phyloP scores from a whole-genome alignment of 768 basidiomycete species.

The Gyrodon lividus region DNA sequence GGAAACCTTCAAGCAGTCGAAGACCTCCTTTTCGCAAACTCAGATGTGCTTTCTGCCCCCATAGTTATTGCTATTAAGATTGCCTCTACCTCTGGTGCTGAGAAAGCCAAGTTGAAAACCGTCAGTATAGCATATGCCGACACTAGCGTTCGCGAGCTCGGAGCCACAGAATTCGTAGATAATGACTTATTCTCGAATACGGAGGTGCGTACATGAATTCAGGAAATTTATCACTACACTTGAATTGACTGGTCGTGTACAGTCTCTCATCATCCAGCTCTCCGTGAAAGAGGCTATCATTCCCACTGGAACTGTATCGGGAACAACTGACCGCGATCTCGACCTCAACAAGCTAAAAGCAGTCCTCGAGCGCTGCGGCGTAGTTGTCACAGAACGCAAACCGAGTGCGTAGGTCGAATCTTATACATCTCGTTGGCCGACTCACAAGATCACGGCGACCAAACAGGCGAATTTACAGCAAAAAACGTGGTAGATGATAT shows the following conservation, averaged over 20 bases:
- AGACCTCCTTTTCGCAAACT: constrained; percentile 80
- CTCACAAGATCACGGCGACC: not conserved
- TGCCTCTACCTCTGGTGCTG: constrained; percentile 48
- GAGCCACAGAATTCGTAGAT: constrained; percentile 89
- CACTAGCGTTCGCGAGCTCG: constrained; percentile 79
- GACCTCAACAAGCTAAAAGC: constrained; percentile 85
- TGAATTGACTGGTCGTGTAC: constrained; percentile 3
- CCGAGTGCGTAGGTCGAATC: constrained; percentile 52
- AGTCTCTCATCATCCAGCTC: constrained; percentile 95
- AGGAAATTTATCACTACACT: not conserved
- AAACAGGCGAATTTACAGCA: constrained; percentile 76
- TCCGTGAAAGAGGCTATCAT: constrained; percentile 96
- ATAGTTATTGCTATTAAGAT: constrained; percentile 89
- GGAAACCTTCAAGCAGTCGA: constrained; percentile 74
- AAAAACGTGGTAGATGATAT: constrained; percentile 82
- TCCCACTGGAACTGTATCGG: constrained; percentile 67
- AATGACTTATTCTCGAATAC: constrained; percentile 95
- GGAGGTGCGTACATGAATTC: constrained; percentile 55
- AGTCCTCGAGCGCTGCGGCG: constrained; percentile 85
- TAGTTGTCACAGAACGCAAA: constrained; percentile 89
- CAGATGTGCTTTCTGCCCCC: constrained; percentile 79
- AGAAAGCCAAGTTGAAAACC: constrained; percentile 62
- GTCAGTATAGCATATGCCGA: constrained; percentile 93
- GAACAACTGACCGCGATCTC: constrained; percentile 77
- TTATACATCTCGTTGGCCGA: not conserved